Evolutionary conservation across 2,329 filamentous ascomycete species (phyloP).

Genomic region (Xylaria sp.): DNA sequence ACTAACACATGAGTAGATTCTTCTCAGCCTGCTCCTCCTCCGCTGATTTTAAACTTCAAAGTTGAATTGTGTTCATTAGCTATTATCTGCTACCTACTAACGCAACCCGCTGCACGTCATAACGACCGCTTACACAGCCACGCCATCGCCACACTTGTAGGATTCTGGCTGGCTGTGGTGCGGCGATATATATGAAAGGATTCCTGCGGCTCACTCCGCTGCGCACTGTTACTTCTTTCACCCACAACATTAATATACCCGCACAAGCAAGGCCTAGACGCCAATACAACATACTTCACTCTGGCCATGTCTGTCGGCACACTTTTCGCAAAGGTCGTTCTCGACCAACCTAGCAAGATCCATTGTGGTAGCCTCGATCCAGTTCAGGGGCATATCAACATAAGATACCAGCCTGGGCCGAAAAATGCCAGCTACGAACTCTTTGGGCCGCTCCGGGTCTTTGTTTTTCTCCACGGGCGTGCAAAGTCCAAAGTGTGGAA

Average conservation of each 20-base stretch:
- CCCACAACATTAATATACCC: not conserved
- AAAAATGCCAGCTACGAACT: slow-evolving; percentile 25
- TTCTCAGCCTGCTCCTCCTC: not conserved
- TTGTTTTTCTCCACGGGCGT: slow-evolving; percentile 33
- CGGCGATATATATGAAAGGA: not conserved
- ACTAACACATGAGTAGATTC: not conserved
- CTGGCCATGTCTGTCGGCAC: slow-evolving; percentile 32
- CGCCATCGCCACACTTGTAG: slow-evolving; percentile 10
- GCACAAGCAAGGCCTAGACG: not conserved
- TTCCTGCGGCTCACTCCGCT: not conserved
- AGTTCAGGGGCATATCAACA: slow-evolving; percentile 28
- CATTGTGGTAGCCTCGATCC: slow-evolving; percentile 33
- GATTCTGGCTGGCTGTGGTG: not conserved
- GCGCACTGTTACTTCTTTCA: not conserved
- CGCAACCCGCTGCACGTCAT: not conserved
- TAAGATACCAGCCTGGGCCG: slow-evolving; percentile 19
- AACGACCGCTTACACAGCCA: slow-evolving; percentile 20
- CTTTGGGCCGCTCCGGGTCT: slow-evolving; percentile 33
- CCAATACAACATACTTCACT: not conserved
- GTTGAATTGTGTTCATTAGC: not conserved
- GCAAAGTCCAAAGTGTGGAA: slow-evolving; percentile 37
- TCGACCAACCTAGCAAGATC: slow-evolving; percentile 29
- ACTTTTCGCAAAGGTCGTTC: slow-evolving; percentile 24
- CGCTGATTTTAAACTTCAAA: not conserved
- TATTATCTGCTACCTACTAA: not conserved